Percentiles rank a stretch among this genome's conserved stretches.
phyloP scores from a whole-genome alignment of 371 early-diverging fungal species.

The Catenaria anguillulae region DNA sequence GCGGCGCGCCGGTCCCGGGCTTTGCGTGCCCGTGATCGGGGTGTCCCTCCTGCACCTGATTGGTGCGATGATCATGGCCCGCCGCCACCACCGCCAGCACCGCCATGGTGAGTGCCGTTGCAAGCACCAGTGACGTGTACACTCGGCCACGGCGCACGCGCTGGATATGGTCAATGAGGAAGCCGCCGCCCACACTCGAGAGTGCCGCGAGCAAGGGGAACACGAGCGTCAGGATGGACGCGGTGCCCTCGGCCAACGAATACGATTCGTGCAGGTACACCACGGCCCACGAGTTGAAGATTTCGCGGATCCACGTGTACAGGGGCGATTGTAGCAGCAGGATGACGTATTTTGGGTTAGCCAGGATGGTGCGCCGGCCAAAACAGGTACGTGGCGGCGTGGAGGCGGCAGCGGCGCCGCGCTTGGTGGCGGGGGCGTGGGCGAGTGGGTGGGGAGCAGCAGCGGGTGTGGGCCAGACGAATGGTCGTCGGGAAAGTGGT shows the following conservation, averaged over 20 bases:
- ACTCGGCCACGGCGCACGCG: slow-evolving; percentile 1
- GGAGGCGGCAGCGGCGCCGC: no score
- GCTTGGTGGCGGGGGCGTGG: no score
- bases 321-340: slow-evolving; percentile 2
- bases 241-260: neutral
- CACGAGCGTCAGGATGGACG: neutral
- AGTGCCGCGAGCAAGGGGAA: slow-evolving; percentile 4
- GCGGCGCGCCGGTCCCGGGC: no score
- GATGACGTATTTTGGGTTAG: neutral
- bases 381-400: no score
- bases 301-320: slow-evolving; percentile 7
- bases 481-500: no score
- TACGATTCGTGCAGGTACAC: slow-evolving; percentile 7
- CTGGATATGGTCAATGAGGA: neutral
- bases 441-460: no score
- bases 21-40: no score
- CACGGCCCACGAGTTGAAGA: slow-evolving; percentile 5
- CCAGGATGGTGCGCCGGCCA: neutral
- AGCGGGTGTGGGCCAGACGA: no score
- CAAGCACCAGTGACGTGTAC: neutral
- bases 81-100: neutral
- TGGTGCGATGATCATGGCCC: neutral
- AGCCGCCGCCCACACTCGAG: slow-evolving; percentile 5
- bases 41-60: no score
- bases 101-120: neutral